Evolutionary conservation across 2,329 filamentous ascomycete species (phyloP), one percentile per base, ranked within the genome.

Genomic region (Fusarium pseudograminearum): DNA sequence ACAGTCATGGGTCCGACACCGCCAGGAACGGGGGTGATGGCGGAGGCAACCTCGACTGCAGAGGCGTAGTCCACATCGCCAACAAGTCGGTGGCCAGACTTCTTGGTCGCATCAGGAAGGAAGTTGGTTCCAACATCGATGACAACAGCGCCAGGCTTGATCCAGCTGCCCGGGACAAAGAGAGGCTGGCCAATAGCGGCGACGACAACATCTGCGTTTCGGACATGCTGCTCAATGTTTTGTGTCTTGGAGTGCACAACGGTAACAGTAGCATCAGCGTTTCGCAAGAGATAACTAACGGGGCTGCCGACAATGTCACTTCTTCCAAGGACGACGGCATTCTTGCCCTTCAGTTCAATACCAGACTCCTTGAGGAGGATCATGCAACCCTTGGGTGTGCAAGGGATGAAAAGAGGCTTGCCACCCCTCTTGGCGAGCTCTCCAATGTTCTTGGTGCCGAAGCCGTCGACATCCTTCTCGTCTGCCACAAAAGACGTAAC

Each of bases 1-100:
- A 99, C 94, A 5, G 96, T 99, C 96, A 99, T 99, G 52, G 96
- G 96, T 0, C 96, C 96, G 62, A 99, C 96, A 80, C 96, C 96
- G 60, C 96, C 96, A 3, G 96, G 96, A 4, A 99, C 96, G 2
- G 96, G 96, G 4, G 96, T 99, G 76, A 99, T 98, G 76, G 92
- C 88, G 4, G 94, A 97, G 22, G 94, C 96, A 42, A 98, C 92
- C 78, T 97, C 86, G 18, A 86, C 87, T 18, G 95, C 95, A 44
- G 92, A 89, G 53, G 94, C 93, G 74, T 90, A 98, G 76, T 99
- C 94, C 42, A 99, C 96, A 79, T 99, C 96, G 64, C 96, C 96
- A 9, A 98, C 95, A 24, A 99, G 88, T 70, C 94, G 89, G 79
- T 96, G 89, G 34, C 96, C 96, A 15, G 93, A 97, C 84, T 98